Conservation (phyloP, 2,329 filamentous ascomycete species). For the Lachnellula arida region DNA sequence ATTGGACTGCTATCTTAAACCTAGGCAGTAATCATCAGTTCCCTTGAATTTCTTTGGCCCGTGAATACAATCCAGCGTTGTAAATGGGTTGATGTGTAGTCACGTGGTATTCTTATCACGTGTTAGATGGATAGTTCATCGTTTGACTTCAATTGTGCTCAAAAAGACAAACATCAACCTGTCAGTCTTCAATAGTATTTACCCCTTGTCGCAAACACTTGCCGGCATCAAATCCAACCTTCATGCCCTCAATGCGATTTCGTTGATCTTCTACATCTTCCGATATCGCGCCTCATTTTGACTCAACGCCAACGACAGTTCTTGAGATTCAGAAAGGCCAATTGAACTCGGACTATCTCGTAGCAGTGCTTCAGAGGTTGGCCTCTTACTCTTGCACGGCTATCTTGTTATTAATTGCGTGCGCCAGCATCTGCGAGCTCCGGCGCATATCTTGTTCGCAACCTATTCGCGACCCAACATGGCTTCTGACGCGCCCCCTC, state of each 20-base stretch:
- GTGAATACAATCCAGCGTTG: too few relatives aligned
- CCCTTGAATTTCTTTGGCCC: too few relatives aligned
- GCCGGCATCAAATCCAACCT: not conserved
- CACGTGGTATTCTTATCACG: too few relatives aligned
- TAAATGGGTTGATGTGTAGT: too few relatives aligned
- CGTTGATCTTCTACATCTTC: conserved; percentile 9
- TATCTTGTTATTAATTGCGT: conserved; percentile 1
- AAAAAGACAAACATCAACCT: conserved; percentile 10
- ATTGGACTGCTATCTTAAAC: too few relatives aligned
- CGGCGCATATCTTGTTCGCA: conserved; percentile 22
- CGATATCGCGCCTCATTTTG: not conserved
- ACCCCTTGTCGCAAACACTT: not conserved
- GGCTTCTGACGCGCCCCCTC: conserved; percentile 23
- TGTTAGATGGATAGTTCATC: too few relatives aligned
- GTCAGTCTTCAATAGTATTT: conserved; percentile 9
- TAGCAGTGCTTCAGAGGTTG: conserved; percentile 4
- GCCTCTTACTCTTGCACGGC: not conserved
- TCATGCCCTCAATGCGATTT: conserved; percentile 8
- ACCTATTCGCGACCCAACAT: conserved; percentile 13
- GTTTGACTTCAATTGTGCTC: too few relatives aligned
- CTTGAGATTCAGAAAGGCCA: conserved; percentile 3
- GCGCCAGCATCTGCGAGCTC: conserved; percentile 4
- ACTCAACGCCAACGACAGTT: not conserved
- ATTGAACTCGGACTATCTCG: conserved; percentile 19
- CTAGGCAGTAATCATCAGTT: too few relatives aligned